phyloP scores from a whole-genome alignment of 1,284 basidiomycete genomes.

The Gomphus bonarii region DNA sequence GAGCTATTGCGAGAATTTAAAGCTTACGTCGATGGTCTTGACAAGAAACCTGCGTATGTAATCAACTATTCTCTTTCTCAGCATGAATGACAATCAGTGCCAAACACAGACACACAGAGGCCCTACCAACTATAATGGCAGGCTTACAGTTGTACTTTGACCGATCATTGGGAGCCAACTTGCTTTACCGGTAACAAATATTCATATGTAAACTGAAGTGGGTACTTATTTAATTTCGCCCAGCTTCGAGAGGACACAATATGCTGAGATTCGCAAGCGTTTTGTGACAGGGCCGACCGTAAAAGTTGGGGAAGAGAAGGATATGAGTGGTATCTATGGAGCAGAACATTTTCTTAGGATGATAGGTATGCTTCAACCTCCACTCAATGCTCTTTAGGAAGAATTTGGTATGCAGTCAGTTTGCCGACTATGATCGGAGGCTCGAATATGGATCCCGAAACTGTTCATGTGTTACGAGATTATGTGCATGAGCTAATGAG shows the following conservation, averaged over 20 bases:
- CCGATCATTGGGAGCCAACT: constrained; percentile 78
- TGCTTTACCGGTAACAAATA: constrained; percentile 63
- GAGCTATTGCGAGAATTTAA: constrained; percentile 77
- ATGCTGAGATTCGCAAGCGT: constrained; percentile 70
- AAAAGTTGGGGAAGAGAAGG: constrained; percentile 60
- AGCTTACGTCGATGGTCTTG: constrained; percentile 42
- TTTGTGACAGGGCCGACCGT: constrained; percentile 68
- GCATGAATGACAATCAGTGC: background rate
- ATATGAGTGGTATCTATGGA: constrained; percentile 89
- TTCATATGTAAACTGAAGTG: background rate
- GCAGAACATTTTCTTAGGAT: constrained; percentile 90
- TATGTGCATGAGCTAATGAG: constrained; percentile 84
- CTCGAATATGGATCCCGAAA: constrained; percentile 88
- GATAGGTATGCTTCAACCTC: constrained; percentile 55
- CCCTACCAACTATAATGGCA: constrained; percentile 73
- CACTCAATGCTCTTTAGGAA: background rate
- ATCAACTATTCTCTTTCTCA: background rate
- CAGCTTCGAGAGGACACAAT: constrained; percentile 83
- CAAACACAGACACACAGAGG: constrained; percentile 39
- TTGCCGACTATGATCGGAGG: constrained; percentile 78
- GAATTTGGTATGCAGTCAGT: constrained; percentile 40
- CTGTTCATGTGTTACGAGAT: constrained; percentile 74
- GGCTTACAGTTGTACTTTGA: constrained; percentile 96
- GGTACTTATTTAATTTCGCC: background rate
- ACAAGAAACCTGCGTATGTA: constrained; percentile 39